These are phyloP conservation scores for Alternaria burnsii DNA, from an alignment of 2,329 filamentous ascomycete genomes.

Conservation along the genomic window DNA sequence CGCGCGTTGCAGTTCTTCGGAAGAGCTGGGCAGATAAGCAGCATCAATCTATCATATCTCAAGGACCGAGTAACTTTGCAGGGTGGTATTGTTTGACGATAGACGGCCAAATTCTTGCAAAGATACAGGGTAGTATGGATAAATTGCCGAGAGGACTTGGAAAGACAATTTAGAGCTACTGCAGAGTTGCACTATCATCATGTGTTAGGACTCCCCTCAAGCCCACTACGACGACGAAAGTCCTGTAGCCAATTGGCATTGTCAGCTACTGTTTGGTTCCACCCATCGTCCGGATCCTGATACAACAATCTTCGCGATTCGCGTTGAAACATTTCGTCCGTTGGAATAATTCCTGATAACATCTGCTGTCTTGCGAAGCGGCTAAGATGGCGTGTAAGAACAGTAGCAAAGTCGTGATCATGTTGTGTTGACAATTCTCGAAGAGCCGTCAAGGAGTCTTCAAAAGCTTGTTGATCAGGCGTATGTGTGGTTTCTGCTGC, in stretches of 20 bases:
- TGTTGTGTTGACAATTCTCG: constrained; percentile 17
- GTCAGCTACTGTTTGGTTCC: constrained; percentile 50
- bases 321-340: constrained; percentile 59
- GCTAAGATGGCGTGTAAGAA: constrained; percentile 54
- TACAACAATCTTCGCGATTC: constrained; percentile 57
- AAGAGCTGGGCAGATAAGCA: neutral
- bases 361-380: constrained; percentile 52
- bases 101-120: neutral
- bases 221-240: constrained; percentile 10
- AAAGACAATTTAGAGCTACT: neutral
- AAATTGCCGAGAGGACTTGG: neutral
- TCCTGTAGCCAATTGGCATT: constrained; percentile 13
- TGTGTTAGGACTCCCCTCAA: neutral
- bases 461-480: neutral
- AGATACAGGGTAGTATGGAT: neutral
- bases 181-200: constrained; percentile 6
- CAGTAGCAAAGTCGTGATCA: constrained; percentile 51
- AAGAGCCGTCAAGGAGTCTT: neutral
- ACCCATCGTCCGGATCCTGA: constrained; percentile 54
- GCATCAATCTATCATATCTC: neutral
- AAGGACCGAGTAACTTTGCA: neutral
- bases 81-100: neutral
- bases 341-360: constrained; percentile 49
- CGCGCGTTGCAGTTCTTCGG: neutral
- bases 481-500: neutral